Evolutionary conservation across 2,329 filamentous ascomycete species (phyloP), one percentile per base, ranked within the genome.

Genomic region (Fusarium paranaense): DNA sequence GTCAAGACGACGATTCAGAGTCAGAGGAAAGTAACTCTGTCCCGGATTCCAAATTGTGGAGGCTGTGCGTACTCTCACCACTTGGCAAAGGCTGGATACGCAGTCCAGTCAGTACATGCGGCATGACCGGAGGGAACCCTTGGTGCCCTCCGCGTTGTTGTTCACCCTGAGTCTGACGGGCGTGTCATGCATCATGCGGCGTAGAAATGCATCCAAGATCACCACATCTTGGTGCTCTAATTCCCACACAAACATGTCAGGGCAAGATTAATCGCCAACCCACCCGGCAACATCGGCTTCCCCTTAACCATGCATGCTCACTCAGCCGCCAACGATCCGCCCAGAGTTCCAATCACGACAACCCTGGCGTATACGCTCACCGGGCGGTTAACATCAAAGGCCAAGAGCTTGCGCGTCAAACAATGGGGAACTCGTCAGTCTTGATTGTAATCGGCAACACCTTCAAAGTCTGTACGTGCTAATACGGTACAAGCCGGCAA

Each of bases 331-430:
- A 74, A 22, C 40, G 58, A 56, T 50, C 40, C 38, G 42, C 47
- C 18, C 32, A 58, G 30, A 30, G 71, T 65, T 68, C 52, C 67
- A 74, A 64, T 69, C 71, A 68, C 40, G 60, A 69, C 37, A 64
- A 42, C 45, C 40, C 52, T 65, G 20, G 13, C 16, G n/a, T n/a
- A 22, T 69, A 38, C 57, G 25, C 50, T 35, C 33, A 16, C 47
- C 8, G 61, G 61, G 58, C 60, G 54, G 58, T 52, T 70, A 62
- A 52, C 32, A 27, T 56, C 16, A 47, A 35, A 18, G n/a, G 22
- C 38, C 16, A 40, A 47, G 42, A 45, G 72, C 72, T 74, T 72
- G 72, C 66, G 72, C 70, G 72, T 74, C 72, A 74, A 72, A 72
- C 25, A 66, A 69, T 67, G 59, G 71, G 47, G 69, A 67, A 66